Conservation (phyloP, 2,329 filamentous ascomycete genomes). For the Mycosphaerelloides madeirae region DNA sequence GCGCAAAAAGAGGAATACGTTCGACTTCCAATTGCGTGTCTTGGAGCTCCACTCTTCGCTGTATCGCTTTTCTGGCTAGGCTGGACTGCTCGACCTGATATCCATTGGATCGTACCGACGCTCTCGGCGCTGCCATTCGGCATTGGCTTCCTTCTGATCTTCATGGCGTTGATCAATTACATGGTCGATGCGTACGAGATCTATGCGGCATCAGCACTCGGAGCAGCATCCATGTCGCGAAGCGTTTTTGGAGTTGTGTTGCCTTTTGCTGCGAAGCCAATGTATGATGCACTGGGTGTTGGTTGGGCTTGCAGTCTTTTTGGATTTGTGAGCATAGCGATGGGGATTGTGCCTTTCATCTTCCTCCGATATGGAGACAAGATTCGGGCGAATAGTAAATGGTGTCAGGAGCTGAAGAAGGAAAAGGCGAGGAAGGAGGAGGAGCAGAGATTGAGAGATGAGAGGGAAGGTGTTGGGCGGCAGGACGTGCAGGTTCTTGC, state of each 20-base stretch:
- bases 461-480: conserved; percentile 1
- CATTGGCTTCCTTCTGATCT: conserved; percentile 48
- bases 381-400: conserved; percentile 55
- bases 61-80: conserved; percentile 54
- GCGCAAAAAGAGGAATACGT: conserved; percentile 60
- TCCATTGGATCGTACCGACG: conserved; percentile 47
- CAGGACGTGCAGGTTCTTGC: conserved; percentile 6
- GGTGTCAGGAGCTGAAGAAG: conserved; percentile 57
- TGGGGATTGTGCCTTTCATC: conserved; percentile 55
- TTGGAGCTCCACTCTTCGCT: conserved; percentile 41
- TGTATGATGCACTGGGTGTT: conserved; percentile 66
- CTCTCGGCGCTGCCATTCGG: conserved; percentile 47
- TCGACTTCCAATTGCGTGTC: conserved; percentile 65
- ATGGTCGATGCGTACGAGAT: conserved; percentile 62
- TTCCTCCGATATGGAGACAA: conserved; percentile 52
- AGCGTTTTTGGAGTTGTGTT: conserved; percentile 67
- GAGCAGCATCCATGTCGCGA: conserved; percentile 76
- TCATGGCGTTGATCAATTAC: conserved; percentile 57
- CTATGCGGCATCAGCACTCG: conserved; percentile 72
- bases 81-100: conserved; percentile 43
- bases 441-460: conserved; percentile 10
- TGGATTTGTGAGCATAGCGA: conserved; percentile 45
- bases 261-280: conserved; percentile 44
- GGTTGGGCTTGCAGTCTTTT: conserved; percentile 59
- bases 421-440: conserved; percentile 38